A percentile compares a stretch with the other conserved stretches of the same genome.
These are phyloP conservation scores for Rhizophagus clarus DNA, from an alignment of 192 early-diverging fungal genomes.

Conservation along the genomic window DNA sequence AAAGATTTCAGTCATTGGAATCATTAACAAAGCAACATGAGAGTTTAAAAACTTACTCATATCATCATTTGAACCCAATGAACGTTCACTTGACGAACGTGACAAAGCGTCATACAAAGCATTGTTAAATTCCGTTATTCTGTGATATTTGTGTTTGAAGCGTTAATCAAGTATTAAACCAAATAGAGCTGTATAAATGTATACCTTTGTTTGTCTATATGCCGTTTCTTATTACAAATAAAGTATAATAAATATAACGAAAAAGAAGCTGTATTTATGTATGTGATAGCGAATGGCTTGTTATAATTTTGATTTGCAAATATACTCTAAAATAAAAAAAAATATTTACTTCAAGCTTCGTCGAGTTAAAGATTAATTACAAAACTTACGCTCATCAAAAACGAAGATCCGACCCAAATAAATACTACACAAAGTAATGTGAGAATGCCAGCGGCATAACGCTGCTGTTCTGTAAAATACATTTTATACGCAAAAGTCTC, in stretches of 20 bases:
- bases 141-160: background rate
- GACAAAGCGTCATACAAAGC: constrained; percentile 20
- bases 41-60: constrained; percentile 10
- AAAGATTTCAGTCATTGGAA: background rate
- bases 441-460: constrained; percentile 64
- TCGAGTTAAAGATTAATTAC: background rate
- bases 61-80: background rate
- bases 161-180: background rate
- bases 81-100: constrained; percentile 1
- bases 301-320: constrained; percentile 71
- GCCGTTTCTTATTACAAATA: constrained; percentile 29
- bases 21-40: background rate
- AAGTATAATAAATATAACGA: constrained; percentile 66
- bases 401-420: constrained; percentile 80
- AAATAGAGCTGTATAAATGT: background rate
- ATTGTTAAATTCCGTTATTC: constrained; percentile 17
- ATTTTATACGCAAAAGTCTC: background rate
- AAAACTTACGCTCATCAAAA: constrained; percentile 66
- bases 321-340: constrained; percentile 50
- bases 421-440: constrained; percentile 70
- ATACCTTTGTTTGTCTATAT: constrained; percentile 16
- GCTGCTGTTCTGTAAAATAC: constrained; percentile 14
- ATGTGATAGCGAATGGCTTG: constrained; percentile 79
- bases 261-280: constrained; percentile 76
- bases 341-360: background rate